Evolutionary conservation across 306 rosid species (phyloP).

Genomic region (Sesbania bispinosa): DNA sequence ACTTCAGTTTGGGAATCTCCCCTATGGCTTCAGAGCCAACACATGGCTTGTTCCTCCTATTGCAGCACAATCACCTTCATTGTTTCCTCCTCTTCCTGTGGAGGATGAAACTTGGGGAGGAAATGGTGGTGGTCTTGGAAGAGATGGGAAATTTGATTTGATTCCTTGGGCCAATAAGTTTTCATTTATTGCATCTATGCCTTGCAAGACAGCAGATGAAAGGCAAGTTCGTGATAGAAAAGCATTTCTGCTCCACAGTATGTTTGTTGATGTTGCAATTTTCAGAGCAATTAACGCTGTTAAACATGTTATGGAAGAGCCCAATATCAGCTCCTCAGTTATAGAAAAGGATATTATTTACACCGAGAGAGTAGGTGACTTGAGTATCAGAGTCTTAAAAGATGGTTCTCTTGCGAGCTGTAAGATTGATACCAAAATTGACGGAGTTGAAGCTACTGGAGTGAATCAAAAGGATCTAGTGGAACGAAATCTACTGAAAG

Average conservation of each 20-base stretch:
- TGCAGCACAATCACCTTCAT: slow-evolving; percentile 62
- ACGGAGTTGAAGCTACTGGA: slow-evolving; percentile 76
- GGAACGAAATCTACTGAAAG: slow-evolving; percentile 85
- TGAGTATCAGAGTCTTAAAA: slow-evolving; percentile 66
- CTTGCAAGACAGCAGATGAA: slow-evolving; percentile 90
- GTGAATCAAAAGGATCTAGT: slow-evolving; percentile 53
- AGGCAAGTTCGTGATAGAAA: slow-evolving; percentile 91
- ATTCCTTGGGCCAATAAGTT: slow-evolving; percentile 89
- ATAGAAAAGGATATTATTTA: slow-evolving; percentile 43
- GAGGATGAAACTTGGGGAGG: slow-evolving; percentile 98
- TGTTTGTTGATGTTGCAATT: slow-evolving; percentile 87
- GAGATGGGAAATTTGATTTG: slow-evolving; percentile 70
- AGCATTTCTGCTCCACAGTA: slow-evolving; percentile 91
- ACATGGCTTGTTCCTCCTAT: slow-evolving; percentile 98
- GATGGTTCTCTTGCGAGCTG: slow-evolving; percentile 77
- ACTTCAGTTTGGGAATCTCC: slow-evolving; percentile 95
- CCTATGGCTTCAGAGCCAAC: slow-evolving; percentile 92
- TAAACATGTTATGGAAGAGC: slow-evolving; percentile 51
- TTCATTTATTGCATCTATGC: slow-evolving; percentile 71
- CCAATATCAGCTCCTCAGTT: slow-evolving; percentile 32
- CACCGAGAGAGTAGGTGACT: slow-evolving; percentile 67
- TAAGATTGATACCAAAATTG: slow-evolving; percentile 91
- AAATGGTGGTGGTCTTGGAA: slow-evolving; percentile 93
- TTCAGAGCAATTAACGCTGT: slow-evolving; percentile 75
- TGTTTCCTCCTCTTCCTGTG: slow-evolving; percentile 72